phyloP scores from a whole-genome alignment of 139 green algal genomes.

The Mychonastes homosphaera region DNA sequence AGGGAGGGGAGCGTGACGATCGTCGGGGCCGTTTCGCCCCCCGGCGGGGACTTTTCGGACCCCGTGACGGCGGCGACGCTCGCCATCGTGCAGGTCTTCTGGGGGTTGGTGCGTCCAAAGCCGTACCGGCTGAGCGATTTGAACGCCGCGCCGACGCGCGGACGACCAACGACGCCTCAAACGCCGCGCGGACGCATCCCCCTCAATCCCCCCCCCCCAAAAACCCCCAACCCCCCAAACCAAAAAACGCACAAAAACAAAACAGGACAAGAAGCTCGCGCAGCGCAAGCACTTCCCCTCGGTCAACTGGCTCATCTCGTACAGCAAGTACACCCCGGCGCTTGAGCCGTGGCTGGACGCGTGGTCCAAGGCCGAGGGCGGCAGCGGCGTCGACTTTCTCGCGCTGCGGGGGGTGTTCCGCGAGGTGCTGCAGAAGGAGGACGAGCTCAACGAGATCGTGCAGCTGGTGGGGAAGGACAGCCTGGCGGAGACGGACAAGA shows the following conservation, averaged over 20 bases:
- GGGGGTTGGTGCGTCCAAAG: no score
- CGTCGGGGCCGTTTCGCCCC: conserved; percentile 93
- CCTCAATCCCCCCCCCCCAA: no score
- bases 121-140: no score
- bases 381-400: conserved; percentile 80
- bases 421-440: conserved; percentile 96
- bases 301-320: conserved; percentile 99
- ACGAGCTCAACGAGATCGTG: conserved; percentile 99
- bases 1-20: conserved; percentile 95
- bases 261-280: conserved; percentile 99
- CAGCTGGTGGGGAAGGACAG: conserved; percentile 99
- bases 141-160: no score
- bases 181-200: no score
- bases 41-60: conserved; percentile 97
- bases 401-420: conserved; percentile 42
- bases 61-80: conserved; percentile 95
- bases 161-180: no score
- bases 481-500: conserved; percentile 95
- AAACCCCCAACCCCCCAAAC: no score
- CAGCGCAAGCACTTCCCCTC: conserved; percentile 99
- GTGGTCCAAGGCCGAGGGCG: conserved; percentile 4
- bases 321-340: conserved; percentile 96
- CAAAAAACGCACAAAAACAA: no score
- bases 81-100: conserved; percentile 99
- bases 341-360: not conserved